Base-by-base conservation (phyloP, 1,284 basidiomycete species). In the Ustilago trichophora region DNA sequence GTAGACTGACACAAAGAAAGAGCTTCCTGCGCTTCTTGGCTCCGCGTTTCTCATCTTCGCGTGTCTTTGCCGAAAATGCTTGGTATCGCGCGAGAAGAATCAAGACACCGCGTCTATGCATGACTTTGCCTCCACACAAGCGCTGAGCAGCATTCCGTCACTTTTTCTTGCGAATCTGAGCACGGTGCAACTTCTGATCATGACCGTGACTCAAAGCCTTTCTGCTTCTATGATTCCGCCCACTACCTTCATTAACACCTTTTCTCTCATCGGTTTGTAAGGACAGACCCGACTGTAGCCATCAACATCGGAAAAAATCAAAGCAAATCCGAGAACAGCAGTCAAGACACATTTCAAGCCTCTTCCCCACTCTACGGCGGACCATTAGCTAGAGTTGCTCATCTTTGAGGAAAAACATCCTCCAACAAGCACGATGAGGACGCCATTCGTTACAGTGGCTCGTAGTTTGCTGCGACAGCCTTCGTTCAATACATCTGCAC, bases 11-110 rank as follows among this genome's bases (percentile, higher is more conserved):
- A n/a, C n/a, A n/a, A n/a, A n/a, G n/a, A n/a, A n/a, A n/a, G n/a
- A 27, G 3, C 19, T 27, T 37, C 6, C 15, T 21, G 49, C 33
- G 36, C 33, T 34, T 48, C 11, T 19, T 47, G 21, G 57, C 40
- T 27, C 44, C 33, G 50, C 40, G 44, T 38, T 19, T n/a, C 36
- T 8, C 10, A 19, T 16, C 24, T 58, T 58, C 35, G 29, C 35
- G 40, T 55, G 47, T 40, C 21, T 34, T 34, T 18, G 12, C n/a
- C n/a, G 19, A 15, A 43, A 21, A 24, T 13, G 15, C 27, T 63
- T 63, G 40, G 53, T 63, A 52, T 46, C 59, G 59, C 53, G 59
- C 59, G 59, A 63, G 38, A 63, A 27, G n/a, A 32, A 36, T 4
- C 13, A 5, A 12, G 34, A 21, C 0, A 34, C n/a, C n/a, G n/a